These are phyloP conservation scores for Apiospora koreana DNA, from an alignment of 2,329 filamentous ascomycete genomes.

Conservation along the genomic window DNA sequence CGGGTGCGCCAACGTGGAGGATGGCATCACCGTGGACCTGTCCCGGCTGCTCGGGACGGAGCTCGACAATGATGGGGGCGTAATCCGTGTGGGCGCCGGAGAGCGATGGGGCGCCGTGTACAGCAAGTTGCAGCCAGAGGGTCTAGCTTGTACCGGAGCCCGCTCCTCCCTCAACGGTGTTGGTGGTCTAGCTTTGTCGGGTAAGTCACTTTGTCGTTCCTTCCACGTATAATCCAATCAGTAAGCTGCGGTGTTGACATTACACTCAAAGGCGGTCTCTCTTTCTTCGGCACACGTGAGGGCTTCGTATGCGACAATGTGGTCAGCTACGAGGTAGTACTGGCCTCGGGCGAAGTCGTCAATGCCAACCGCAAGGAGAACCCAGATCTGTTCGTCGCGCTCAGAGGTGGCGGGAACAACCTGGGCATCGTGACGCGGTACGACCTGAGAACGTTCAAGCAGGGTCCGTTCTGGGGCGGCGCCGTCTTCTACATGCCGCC, in stretches of 20 bases:
- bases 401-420: too few species aligned
- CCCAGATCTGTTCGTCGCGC: slow-evolving; percentile 44
- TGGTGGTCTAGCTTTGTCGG: slow-evolving; percentile 11
- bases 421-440: too few species aligned
- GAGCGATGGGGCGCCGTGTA: slow-evolving; percentile 16
- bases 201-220: too few species aligned
- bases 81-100: slow-evolving; percentile 16
- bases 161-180: neutral
- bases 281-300: slow-evolving; percentile 25
- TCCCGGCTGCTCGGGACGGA: slow-evolving; percentile 7
- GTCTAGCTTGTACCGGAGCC: slow-evolving; percentile 7
- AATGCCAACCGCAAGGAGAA: slow-evolving; percentile 38
- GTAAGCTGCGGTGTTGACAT: too few species aligned
- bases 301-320: slow-evolving; percentile 49
- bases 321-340: slow-evolving; percentile 43
- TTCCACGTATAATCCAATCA: too few species aligned
- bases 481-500: too few species aligned
- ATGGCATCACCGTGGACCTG: slow-evolving; percentile 17
- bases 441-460: too few species aligned
- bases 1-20: slow-evolving; percentile 16
- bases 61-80: neutral
- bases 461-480: too few species aligned
- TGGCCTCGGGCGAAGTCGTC: slow-evolving; percentile 40
- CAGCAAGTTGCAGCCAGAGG: slow-evolving; percentile 3
- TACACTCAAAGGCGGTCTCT: slow-evolving; percentile 26